Base-by-base conservation (phyloP, 805 yeast genomes). In the Spencermartinsiella europaea region DNA sequence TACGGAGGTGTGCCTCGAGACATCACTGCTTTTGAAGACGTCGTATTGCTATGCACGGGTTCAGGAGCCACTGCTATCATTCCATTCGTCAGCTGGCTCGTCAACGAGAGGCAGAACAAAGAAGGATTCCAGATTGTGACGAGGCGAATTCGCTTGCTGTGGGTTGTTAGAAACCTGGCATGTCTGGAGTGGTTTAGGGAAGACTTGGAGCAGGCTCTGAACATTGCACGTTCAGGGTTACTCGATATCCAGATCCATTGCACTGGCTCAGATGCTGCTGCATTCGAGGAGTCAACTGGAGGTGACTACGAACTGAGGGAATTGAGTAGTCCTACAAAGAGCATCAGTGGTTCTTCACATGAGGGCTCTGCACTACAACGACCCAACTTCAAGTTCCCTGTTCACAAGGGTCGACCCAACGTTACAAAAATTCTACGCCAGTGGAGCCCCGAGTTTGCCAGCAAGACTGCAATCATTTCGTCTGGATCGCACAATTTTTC, bases 1-100 rank as follows among this genome's bases (percentile, higher is more conserved):
- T 70, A 64, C 49, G 78, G 79, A 0, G 75, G 70, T 2, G 56
- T 60, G 17, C 62, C 63, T 36, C 75, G 74, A 45, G 69, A 73
- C 3, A 60, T 73, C 27, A 54, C 63, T 8, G 61, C 68, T 5
- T 76, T 75, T 52, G 76, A 74, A 40, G 48, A 69, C 5, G 62
- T 61, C 7, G 40, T 69, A 3, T 67, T 73, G 33, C 47, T 74
- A 14, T 64, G 65, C 8, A 70, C 72, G 3, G 80, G 79, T 1
- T 64, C 73, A 1, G 80, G 80, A 2, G 71, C 69, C 4, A 66
- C 79, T 1, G 55, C 55, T 3, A 33, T 43, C 10, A 16, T 49
- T 21, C 50, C 55, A 8, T 44, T 53, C 35, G 21, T 53, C 17
- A 16, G 7, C 12, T 37, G 40, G 20, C 38, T 50, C 5, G 42